phyloP scores from a whole-genome alignment of 768 basidiomycete species.

The Tephrocybe sp. region DNA sequence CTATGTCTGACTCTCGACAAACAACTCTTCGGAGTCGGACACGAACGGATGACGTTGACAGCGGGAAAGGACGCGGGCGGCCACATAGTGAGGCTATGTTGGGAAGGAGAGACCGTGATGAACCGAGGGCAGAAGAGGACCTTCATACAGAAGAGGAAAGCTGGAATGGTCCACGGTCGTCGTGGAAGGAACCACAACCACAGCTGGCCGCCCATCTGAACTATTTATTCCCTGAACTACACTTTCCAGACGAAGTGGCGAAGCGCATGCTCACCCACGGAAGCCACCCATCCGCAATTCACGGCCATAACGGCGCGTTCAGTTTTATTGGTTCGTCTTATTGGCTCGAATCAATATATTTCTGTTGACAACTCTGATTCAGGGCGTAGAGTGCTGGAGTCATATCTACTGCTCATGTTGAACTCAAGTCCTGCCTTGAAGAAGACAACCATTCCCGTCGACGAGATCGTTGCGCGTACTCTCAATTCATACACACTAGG shows the following conservation, averaged over 20 bases:
- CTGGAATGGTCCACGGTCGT: slow-evolving; percentile 11
- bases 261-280: slow-evolving; percentile 73
- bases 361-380: background rate
- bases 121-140: background rate
- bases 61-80: slow-evolving; percentile 1
- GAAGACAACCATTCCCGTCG: slow-evolving; percentile 47
- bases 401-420: slow-evolving; percentile 73
- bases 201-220: slow-evolving; percentile 54
- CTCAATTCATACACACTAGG: slow-evolving; percentile 73
- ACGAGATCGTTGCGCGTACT: slow-evolving; percentile 51
- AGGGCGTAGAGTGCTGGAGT: slow-evolving; percentile 78
- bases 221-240: slow-evolving; percentile 58
- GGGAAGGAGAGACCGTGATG: background rate
- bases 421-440: slow-evolving; percentile 48
- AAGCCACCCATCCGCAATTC: slow-evolving; percentile 62
- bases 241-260: slow-evolving; percentile 70
- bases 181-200: slow-evolving; percentile 18
- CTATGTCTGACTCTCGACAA: slow-evolving; percentile 14
- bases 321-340: slow-evolving; percentile 64
- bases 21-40: slow-evolving; percentile 9
- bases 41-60: slow-evolving; percentile 7
- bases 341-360: background rate
- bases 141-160: slow-evolving; percentile 4
- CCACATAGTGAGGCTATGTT: slow-evolving; percentile 4
- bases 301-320: slow-evolving; percentile 71